Conservation (phyloP, 768 basidiomycete species). For the Hemileccinum rubropunctum region DNA sequence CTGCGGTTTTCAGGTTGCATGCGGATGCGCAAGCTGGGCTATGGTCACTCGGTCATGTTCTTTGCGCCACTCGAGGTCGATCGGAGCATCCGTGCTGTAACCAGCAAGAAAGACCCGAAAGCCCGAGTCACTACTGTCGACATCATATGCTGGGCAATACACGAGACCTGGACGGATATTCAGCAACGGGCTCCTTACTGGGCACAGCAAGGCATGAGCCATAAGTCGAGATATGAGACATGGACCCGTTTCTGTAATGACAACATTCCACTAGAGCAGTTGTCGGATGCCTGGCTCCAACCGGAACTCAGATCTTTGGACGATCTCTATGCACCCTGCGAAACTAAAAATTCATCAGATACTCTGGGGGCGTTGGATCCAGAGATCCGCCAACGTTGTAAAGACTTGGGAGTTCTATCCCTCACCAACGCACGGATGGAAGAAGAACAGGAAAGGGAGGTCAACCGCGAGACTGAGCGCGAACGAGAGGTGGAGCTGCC, state of each 20-base stretch:
- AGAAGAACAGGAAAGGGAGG: constrained; percentile 42
- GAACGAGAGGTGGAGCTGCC: background rate
- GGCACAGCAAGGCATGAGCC: constrained; percentile 34
- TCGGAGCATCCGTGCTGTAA: constrained; percentile 29
- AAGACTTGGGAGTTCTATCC: constrained; percentile 6
- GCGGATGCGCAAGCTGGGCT: constrained; percentile 46
- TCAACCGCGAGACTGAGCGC: background rate
- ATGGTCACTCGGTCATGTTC: constrained; percentile 43
- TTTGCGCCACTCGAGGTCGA: constrained; percentile 42
- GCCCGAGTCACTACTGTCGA: constrained; percentile 17
- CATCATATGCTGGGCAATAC: constrained; percentile 43
- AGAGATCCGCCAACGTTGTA: constrained; percentile 7
- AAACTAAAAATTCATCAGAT: background rate
- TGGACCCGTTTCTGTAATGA: constrained; percentile 8
- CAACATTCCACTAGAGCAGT: background rate
- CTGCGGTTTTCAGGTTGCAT: constrained; percentile 40
- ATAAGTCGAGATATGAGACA: constrained; percentile 4
- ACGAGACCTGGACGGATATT: constrained; percentile 41
- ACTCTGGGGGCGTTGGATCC: background rate
- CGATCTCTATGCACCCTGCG: constrained; percentile 28
- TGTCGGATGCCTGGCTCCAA: constrained; percentile 34
- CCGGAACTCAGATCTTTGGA: constrained; percentile 35
- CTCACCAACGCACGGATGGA: constrained; percentile 24
- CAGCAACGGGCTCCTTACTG: constrained; percentile 38
- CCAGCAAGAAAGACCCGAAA: constrained; percentile 8